Percentiles rank a stretch among this genome's conserved stretches.
These are phyloP conservation scores for Saposhnikovia divaricata DNA, from an alignment of 129 eudicot species.

Conservation along the genomic window DNA sequence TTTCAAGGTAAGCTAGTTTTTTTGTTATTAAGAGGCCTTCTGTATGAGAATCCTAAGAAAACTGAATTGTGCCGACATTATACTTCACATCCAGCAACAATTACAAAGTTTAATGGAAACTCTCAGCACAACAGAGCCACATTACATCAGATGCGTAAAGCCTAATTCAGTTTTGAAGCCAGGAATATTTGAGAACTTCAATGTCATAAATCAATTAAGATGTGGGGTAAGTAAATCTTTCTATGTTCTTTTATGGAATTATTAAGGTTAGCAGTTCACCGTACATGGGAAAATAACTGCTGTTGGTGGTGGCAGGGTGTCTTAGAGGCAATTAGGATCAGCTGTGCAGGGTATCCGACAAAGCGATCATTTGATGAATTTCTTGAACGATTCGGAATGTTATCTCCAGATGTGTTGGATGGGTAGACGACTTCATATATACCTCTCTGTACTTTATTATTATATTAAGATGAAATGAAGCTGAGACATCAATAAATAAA, in stretches of 20 bases:
- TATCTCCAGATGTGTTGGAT: conserved; percentile 80
- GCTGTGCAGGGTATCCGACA: conserved; percentile 99
- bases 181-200: conserved; percentile 91
- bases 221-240: conserved; percentile 70
- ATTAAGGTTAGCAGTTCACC: conserved; percentile 7
- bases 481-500: not conserved
- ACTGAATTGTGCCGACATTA: not conserved
- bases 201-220: conserved; percentile 84
- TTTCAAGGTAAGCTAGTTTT: conserved; percentile 53
- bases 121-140: conserved; percentile 97
- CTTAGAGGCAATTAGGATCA: conserved; percentile 90
- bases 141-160: conserved; percentile 96
- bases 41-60: conserved; percentile 6
- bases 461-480: not conserved
- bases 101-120: conserved; percentile 96
- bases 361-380: conserved; percentile 93
- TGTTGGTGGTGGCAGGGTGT: conserved; percentile 69
- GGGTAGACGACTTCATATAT: conserved; percentile 36
- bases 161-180: conserved; percentile 92
- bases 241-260: conserved; percentile 9
- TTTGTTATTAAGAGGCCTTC: not conserved
- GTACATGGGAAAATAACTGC: conserved; percentile 14
- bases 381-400: conserved; percentile 92
- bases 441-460: not conserved
- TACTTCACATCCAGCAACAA: conserved; percentile 67